These are phyloP conservation scores for Ogataea wickerhamii DNA, from an alignment of 805 yeast genomes.

Conservation along the genomic window DNA sequence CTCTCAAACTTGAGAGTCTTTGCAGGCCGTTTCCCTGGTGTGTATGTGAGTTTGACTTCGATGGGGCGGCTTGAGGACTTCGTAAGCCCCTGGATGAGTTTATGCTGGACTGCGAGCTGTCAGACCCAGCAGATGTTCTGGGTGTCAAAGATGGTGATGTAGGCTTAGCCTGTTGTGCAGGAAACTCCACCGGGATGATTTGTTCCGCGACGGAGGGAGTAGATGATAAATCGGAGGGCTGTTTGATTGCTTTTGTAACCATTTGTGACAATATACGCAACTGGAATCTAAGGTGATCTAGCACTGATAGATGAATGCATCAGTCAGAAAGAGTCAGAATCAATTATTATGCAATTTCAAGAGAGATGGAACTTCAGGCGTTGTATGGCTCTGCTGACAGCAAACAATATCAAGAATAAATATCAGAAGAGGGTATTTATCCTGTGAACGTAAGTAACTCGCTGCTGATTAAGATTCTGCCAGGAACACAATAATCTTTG, in stretches of 20 bases:
- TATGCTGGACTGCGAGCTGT: constrained; percentile 9
- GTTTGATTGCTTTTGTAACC: background rate
- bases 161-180: background rate
- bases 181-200: background rate
- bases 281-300: too few species aligned
- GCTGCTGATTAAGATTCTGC: too few species aligned
- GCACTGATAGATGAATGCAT: too few species aligned
- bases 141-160: constrained; percentile 8
- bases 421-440: too few species aligned
- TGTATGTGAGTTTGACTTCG: constrained; percentile 4
- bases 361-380: too few species aligned
- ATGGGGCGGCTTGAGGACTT: constrained; percentile 1
- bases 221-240: background rate
- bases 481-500: too few species aligned
- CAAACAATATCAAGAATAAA: too few species aligned
- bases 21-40: constrained; percentile 7
- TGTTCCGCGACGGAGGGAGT: background rate
- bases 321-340: too few species aligned
- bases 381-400: too few species aligned
- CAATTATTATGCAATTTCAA: too few species aligned
- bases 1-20: constrained; percentile 16
- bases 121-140: constrained; percentile 4
- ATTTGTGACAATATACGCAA: too few species aligned
- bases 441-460: too few species aligned
- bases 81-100: constrained; percentile 1